Conservation (phyloP, 2,329 filamentous ascomycete species). For the Ascochyta pisi region DNA sequence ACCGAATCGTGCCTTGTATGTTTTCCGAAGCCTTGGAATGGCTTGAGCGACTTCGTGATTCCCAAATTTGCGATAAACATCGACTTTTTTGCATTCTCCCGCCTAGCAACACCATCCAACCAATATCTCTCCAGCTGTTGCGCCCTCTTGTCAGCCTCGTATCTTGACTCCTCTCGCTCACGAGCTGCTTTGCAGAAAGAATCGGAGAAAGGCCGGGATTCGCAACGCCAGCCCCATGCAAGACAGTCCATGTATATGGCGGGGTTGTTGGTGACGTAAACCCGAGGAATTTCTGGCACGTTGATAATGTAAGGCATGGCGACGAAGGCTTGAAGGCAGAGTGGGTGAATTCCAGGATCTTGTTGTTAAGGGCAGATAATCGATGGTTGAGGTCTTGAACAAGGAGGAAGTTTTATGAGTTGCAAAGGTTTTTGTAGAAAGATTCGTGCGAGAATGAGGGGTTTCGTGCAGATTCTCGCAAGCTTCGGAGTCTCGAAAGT, state of each 20-base stretch:
- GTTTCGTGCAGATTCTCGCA: constrained; percentile 9
- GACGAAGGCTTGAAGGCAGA: not conserved
- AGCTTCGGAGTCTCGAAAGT: constrained; percentile 10
- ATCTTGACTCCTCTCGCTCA: constrained; percentile 20
- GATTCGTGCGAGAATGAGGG: not conserved
- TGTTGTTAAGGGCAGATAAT: not conserved
- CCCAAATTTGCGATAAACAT: constrained; percentile 10
- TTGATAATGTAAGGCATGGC: constrained; percentile 34
- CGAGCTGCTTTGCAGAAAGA: constrained; percentile 22
- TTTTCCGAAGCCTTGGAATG: constrained; percentile 10
- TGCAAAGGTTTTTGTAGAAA: not conserved
- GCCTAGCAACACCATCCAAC: constrained; percentile 8
- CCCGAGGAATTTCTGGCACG: constrained; percentile 19
- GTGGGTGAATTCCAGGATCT: not conserved
- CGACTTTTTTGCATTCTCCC: constrained; percentile 9
- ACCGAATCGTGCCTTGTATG: constrained; percentile 21
- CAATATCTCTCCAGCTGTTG: constrained; percentile 24
- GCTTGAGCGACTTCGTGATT: constrained; percentile 9
- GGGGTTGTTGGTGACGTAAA: constrained; percentile 30
- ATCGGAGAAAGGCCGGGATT: constrained; percentile 27
- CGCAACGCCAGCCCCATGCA: constrained; percentile 24
- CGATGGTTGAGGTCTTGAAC: not conserved
- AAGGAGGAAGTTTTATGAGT: not conserved
- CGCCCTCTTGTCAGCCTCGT: constrained; percentile 19
- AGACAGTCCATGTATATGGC: constrained; percentile 29